Evolutionary conservation across 148 eudicot genomes (phyloP), one percentile per base, ranked within the genome.

Genomic region (Rhododendron simsii): DNA sequence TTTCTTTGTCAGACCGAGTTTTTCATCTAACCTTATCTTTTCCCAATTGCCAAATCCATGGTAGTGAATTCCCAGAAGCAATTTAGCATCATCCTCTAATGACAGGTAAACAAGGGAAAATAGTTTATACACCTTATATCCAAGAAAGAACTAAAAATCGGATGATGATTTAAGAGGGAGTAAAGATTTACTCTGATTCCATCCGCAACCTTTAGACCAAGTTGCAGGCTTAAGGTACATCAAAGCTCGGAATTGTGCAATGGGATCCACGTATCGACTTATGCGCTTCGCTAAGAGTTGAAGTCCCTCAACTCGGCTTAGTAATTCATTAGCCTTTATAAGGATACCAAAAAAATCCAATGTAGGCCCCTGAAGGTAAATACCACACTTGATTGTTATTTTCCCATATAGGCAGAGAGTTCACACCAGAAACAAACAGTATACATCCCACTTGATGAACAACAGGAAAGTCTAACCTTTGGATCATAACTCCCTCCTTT

Each of bases 31-130:
- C 86, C 99, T 91, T 86, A 95, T 98, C 87, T 89, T 92, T 88
- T 98, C 99, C 99, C 99, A 98, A 89, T 98, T 95, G 84, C 99
- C 98, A 91, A 98, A 98, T 61, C 99, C 99, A 91, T 98, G 95
- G 87, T 92, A 95, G 87, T 95, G 90, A 81, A 98, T 94, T 81
- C 99, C 99, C 87, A 98, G 89, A 82, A 98, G 98, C 93, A 98
- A 89, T 90, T 94, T 91, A 35, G 96, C 98, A 90, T 98, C 99
- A 91, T 98, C 99, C 95, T 94, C 99, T 98, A 86, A 77, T 45
- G 79, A 71, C 18, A 82, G 2, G 86, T 45, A 75, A 87, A 89
- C 50, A 71, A 78, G 48, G 59, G 77, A 18, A 80, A 74, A 45
- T 86, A 78, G 65, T 33, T 35, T 63, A 81, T 57, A 10, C 83